Base-by-base conservation (phyloP, 1,139 yeast species). In the Sugiyamaella japonica region DNA sequence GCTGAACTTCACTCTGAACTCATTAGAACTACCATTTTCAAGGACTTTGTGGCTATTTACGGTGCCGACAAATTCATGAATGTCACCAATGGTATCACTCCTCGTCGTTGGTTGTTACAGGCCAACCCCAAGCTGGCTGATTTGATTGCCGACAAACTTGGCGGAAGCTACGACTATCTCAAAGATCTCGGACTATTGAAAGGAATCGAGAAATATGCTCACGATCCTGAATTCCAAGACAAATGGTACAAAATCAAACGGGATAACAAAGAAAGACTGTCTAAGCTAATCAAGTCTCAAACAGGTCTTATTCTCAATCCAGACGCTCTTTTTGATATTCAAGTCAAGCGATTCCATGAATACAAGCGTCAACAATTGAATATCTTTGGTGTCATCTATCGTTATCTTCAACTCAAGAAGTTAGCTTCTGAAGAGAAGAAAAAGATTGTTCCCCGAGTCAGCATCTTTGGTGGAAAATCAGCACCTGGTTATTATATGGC, bases 401-500 rank as follows among this genome's bases (percentile, higher is more conserved):
- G 97, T 66, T 90, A 90, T 71, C 74, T 91, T 62, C 78, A 79
- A 59, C 84, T 90, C 70, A 89, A 89, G 75, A 75, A 81, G 50
- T 76, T 89, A 69, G 72, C 88, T 52, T 74, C 79, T 12, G 86
- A 80, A 29, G 89, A 89, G 67, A 83, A 91, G 63, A 63, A 73
- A 62, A 80, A 82, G 70, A 85, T 80, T 71, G 80, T 84, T 58
- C 84, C 96, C 56, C 86, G 87, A 69, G 95, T 88, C 53, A 81
- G 85, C 37, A 81, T 90, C 57, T 85, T 90, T 70, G 97, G 97
- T 62, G 97, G 98, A 70, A 90, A 90, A 73, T 88, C 96, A 55
- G 97, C 98, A 10, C 97, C 98, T 20, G 97, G 97, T 61, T 91
- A 90, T 72, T 90, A 88, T 76, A 88, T 90, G 84, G 97, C 97